Percentiles rank a stretch among this genome's conserved stretches.
Evolutionary conservation across 805 yeast species (phyloP).

Genomic region (Maudiozyma pseudohumilis): DNA sequence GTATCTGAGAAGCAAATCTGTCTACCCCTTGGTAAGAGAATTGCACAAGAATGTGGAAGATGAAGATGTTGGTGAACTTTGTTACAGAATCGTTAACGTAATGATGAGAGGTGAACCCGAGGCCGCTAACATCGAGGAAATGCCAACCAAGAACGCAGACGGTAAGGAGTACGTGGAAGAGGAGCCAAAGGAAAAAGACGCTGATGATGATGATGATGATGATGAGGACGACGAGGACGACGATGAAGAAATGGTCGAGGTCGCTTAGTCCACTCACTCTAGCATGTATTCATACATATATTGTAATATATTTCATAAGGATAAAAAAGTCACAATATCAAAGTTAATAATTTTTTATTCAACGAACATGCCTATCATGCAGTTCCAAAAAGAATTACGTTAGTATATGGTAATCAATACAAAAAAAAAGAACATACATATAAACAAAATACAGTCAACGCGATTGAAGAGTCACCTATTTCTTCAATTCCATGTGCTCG

Average conservation of each 20-base stretch:
- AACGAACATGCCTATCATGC: background rate
- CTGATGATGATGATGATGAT: constrained; percentile 14
- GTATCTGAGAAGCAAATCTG: constrained; percentile 65
- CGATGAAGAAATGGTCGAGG: constrained; percentile 28
- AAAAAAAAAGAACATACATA: background rate
- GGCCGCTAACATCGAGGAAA: constrained; percentile 37
- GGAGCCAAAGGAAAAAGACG: constrained; percentile 19
- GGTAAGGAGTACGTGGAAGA: constrained; percentile 35
- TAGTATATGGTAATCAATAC: background rate
- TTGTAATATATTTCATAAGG: background rate
- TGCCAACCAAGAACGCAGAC: constrained; percentile 37
- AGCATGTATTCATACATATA: background rate
- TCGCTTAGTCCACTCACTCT: constrained; percentile 25
- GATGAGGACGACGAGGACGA: constrained; percentile 13
- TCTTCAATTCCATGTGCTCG: constrained; percentile 26
- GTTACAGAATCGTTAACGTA: constrained; percentile 82
- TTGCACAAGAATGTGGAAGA: constrained; percentile 52
- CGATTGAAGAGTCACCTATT: constrained; percentile 2
- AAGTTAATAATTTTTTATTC: background rate
- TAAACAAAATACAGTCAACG: background rate
- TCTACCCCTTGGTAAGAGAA: constrained; percentile 80
- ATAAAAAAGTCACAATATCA: background rate
- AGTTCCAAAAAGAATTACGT: background rate
- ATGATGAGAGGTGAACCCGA: constrained; percentile 81
- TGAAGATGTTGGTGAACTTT: constrained; percentile 49